Percentiles rank a stretch among this genome's conserved stretches.
These are phyloP conservation scores for Monosporascus sp. DNA, from an alignment of 2,329 filamentous ascomycete genomes.

Conservation along the genomic window DNA sequence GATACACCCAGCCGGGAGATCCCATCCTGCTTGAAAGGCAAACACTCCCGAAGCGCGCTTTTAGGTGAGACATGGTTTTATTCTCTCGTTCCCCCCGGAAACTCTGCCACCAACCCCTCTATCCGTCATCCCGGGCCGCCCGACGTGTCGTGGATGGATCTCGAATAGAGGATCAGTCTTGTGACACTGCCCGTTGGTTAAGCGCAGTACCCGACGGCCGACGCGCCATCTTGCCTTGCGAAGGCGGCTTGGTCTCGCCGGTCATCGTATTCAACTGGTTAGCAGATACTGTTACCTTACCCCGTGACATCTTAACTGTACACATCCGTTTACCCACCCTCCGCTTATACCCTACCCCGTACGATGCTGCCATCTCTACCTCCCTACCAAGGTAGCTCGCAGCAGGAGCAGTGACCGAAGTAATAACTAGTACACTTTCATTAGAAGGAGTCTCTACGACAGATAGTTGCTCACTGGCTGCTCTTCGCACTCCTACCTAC, in stretches of 20 bases:
- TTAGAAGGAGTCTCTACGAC: background rate
- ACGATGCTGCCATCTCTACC: background rate
- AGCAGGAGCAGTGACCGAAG: background rate
- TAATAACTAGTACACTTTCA: background rate
- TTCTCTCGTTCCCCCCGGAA: slow-evolving; percentile 15
- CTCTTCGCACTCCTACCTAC: background rate
- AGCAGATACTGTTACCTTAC: background rate
- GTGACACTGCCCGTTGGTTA: background rate
- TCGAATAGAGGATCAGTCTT: background rate
- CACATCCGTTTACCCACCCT: background rate
- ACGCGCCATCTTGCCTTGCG: background rate
- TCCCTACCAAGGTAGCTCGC: background rate
- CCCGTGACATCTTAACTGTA: background rate
- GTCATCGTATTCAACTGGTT: background rate
- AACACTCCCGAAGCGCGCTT: slow-evolving; percentile 16
- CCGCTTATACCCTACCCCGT: background rate
- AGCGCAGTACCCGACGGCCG: background rate
- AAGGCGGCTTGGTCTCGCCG: background rate
- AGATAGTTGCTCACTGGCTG: background rate
- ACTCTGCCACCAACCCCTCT: slow-evolving; percentile 12
- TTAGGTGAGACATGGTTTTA: slow-evolving; percentile 31
- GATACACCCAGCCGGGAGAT: background rate
- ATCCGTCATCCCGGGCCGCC: slow-evolving; percentile 21
- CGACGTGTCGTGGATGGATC: slow-evolving; percentile 16
- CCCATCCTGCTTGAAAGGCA: slow-evolving; percentile 9